Evolutionary conservation across 139 green algal genomes (phyloP).

Genomic region (Micromonas pusilla): DNA sequence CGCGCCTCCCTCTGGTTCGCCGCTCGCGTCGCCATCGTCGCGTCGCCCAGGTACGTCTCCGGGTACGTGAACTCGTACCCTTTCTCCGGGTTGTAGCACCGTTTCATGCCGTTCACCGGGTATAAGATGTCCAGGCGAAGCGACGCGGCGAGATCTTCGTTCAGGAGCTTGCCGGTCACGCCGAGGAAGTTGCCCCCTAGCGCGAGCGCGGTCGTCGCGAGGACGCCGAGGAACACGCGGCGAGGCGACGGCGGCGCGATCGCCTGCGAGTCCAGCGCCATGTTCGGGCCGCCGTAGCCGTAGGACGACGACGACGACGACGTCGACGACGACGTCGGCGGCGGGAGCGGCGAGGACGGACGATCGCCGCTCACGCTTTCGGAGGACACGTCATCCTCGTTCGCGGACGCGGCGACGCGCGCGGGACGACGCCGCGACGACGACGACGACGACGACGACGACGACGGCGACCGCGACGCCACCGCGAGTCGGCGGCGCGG

Average conservation of each 20-base stretch:
- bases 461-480: too few relatives aligned
- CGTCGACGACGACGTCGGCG: too few relatives aligned
- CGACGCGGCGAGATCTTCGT: slow-evolving; percentile 44
- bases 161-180: slow-evolving; percentile 64
- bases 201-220: slow-evolving; percentile 31
- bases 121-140: slow-evolving; percentile 64
- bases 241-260: slow-evolving; percentile 16
- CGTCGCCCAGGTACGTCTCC: slow-evolving; percentile 72
- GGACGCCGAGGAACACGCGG: slow-evolving; percentile 18
- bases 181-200: slow-evolving; percentile 79
- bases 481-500: too few relatives aligned
- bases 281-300: background rate
- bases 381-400: too few relatives aligned
- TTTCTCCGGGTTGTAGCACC: slow-evolving; percentile 61
- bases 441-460: too few relatives aligned
- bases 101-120: slow-evolving; percentile 63
- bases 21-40: slow-evolving; percentile 59
- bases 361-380: too few relatives aligned
- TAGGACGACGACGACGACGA: background rate
- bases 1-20: slow-evolving; percentile 59
- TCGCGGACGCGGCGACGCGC: too few relatives aligned
- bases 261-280: background rate
- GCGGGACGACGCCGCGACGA: too few relatives aligned
- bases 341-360: too few relatives aligned
- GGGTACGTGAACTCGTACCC: slow-evolving; percentile 84